phyloP scores from a whole-genome alignment of 331 rosid species.

The Pyracantha coccinea region DNA sequence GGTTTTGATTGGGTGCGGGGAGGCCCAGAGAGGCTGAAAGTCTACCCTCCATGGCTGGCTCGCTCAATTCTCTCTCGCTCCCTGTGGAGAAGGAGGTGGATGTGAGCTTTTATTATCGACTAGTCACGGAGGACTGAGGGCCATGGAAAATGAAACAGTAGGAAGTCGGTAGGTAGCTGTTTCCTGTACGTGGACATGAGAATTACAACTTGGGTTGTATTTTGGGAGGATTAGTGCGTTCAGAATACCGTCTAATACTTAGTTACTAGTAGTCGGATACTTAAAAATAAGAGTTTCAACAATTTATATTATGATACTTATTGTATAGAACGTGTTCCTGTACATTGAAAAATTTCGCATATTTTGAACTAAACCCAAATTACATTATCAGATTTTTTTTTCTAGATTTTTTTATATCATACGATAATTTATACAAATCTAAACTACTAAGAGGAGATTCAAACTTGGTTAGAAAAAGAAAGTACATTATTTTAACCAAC shows the following conservation, averaged over 20 bases:
- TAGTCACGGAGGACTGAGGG: background rate
- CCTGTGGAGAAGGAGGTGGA: background rate
- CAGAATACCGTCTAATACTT: no score
- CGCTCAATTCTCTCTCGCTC: background rate
- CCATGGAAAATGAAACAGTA: background rate
- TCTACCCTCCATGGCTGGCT: conserved; percentile 54
- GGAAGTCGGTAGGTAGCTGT: background rate
- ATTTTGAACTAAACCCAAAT: background rate
- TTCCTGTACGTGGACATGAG: no score
- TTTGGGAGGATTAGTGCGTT: no score
- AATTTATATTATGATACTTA: no score
- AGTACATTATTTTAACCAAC: background rate
- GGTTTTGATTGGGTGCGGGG: conserved; percentile 29
- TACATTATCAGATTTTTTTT: background rate
- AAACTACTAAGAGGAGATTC: no score
- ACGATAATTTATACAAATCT: background rate
- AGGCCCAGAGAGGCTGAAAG: conserved; percentile 70
- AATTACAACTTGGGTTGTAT: no score
- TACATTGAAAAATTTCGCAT: no score
- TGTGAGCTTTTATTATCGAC: background rate
- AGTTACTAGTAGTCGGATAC: no score
- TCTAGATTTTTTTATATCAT: background rate
- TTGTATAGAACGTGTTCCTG: no score
- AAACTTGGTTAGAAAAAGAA: background rate
- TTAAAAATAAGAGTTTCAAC: no score